Conservation (phyloP, 2,329 filamentous ascomycete species). For the Xylariales sp. region DNA sequence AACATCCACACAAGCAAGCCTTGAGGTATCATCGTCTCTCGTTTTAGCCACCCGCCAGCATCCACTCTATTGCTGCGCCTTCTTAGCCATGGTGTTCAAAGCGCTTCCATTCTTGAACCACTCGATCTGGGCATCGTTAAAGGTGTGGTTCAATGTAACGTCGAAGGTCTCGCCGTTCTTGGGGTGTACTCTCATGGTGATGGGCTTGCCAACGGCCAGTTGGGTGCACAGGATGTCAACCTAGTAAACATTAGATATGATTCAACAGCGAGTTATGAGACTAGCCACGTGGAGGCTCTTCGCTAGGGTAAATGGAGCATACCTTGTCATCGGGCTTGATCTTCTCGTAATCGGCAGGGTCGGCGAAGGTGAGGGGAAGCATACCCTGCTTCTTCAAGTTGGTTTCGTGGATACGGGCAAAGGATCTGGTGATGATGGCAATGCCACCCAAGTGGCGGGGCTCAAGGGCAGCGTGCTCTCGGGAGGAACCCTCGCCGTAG, state of each 20-base stretch:
- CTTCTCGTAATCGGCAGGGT: constrained; percentile 97
- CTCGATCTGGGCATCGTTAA: constrained; percentile 96
- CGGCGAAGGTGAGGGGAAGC: constrained; percentile 92
- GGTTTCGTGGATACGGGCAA: constrained; percentile 99
- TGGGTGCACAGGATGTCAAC: constrained; percentile 85
- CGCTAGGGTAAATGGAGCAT: constrained; percentile 15
- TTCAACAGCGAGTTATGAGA: too few species aligned
- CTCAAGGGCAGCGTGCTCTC: constrained; percentile 97
- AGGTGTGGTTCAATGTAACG: constrained; percentile 84
- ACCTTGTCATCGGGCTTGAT: constrained; percentile 87
- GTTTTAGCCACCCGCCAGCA: background rate
- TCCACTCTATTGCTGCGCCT: constrained; percentile 20
- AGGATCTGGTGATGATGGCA: constrained; percentile 91
- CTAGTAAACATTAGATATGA: too few species aligned
- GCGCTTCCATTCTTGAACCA: constrained; percentile 99
- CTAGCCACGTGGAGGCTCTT: too few species aligned
- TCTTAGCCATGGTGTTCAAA: constrained; percentile 97
- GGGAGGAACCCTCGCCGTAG: constrained; percentile 95
- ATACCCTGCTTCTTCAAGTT: constrained; percentile 99
- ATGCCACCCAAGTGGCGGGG: constrained; percentile 95
- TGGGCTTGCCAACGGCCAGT: constrained; percentile 85
- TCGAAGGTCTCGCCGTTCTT: constrained; percentile 80
- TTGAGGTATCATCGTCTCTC: constrained; percentile 7
- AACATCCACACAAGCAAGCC: constrained; percentile 7
- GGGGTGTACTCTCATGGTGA: constrained; percentile 89